Conservation (phyloP, 305 asterid species). For the Solanum hybrid region DNA sequence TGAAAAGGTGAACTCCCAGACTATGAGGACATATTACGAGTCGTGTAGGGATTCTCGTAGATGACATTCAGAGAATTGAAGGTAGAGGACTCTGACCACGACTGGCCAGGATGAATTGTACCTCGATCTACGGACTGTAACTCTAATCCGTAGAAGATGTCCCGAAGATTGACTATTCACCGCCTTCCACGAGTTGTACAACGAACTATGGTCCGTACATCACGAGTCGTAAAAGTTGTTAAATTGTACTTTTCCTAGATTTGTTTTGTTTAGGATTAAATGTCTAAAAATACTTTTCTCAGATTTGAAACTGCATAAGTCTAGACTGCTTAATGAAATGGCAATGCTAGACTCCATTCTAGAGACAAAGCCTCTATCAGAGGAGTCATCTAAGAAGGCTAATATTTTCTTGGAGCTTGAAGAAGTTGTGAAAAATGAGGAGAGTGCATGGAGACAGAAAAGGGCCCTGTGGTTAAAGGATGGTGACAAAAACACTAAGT, state of each 20-base stretch:
- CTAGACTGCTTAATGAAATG: neutral
- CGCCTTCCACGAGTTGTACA: neutral
- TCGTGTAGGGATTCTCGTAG: neutral
- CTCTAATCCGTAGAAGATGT: neutral
- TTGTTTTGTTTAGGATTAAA: neutral
- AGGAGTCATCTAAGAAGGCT: neutral
- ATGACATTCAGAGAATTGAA: neutral
- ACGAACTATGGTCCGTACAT: neutral
- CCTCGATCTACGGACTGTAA: neutral
- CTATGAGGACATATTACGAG: neutral
- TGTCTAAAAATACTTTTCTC: too few relatives aligned
- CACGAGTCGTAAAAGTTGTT: neutral
- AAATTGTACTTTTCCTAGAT: neutral
- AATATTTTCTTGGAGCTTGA: neutral
- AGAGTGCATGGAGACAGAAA: neutral
- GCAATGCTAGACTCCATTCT: neutral
- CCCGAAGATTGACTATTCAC: neutral
- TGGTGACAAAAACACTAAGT: too few relatives aligned
- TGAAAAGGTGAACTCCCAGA: neutral
- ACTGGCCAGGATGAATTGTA: neutral
- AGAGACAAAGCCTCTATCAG: neutral
- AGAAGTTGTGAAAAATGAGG: neutral
- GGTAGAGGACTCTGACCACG: neutral
- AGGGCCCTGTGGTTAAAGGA: too few relatives aligned
- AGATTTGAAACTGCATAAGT: neutral